Conservation (phyloP, 768 basidiomycete species). For the Tremella yokohamensis region DNA sequence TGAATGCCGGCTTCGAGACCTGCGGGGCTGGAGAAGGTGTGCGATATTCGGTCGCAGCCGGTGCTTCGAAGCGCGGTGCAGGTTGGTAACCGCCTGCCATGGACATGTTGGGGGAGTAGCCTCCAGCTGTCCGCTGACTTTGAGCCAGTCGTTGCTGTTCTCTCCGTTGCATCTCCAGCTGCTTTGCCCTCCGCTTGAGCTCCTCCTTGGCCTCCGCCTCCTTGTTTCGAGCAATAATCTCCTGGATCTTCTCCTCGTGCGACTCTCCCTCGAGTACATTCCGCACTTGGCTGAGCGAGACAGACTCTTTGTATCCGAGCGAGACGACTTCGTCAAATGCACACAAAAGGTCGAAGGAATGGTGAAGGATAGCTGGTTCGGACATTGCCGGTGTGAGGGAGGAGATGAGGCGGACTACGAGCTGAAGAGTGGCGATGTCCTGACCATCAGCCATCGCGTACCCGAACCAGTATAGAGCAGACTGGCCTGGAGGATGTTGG, state of each 20-base stretch:
- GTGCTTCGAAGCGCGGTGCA: constrained; percentile 66
- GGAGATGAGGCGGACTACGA: constrained; percentile 88
- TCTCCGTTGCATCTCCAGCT: constrained; percentile 93
- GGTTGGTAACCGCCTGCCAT: constrained; percentile 65
- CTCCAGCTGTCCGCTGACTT: constrained; percentile 57
- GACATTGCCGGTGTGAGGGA: constrained; percentile 50
- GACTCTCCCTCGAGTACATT: constrained; percentile 56
- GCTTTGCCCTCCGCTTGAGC: constrained; percentile 93
- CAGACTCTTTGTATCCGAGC: constrained; percentile 62
- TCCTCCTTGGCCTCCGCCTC: constrained; percentile 99
- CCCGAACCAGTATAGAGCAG: not conserved
- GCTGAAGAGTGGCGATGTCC: constrained; percentile 93
- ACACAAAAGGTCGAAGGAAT: constrained; percentile 86
- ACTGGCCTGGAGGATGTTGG: constrained; percentile 81
- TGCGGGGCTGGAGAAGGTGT: constrained; percentile 32
- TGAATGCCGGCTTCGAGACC: constrained; percentile 67
- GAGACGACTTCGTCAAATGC: constrained; percentile 97
- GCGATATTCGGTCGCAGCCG: constrained; percentile 39
- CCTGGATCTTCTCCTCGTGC: constrained; percentile 71
- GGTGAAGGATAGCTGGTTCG: constrained; percentile 72
- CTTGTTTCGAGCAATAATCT: constrained; percentile 98
- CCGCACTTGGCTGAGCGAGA: constrained; percentile 54
- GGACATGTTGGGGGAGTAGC: constrained; percentile 61
- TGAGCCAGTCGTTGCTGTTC: constrained; percentile 80
- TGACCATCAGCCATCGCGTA: constrained; percentile 14